Percentiles rank a stretch among this genome's conserved stretches.
phyloP scores from a whole-genome alignment of 2,329 filamentous ascomycete species.

The Coniochaeta sp. region DNA sequence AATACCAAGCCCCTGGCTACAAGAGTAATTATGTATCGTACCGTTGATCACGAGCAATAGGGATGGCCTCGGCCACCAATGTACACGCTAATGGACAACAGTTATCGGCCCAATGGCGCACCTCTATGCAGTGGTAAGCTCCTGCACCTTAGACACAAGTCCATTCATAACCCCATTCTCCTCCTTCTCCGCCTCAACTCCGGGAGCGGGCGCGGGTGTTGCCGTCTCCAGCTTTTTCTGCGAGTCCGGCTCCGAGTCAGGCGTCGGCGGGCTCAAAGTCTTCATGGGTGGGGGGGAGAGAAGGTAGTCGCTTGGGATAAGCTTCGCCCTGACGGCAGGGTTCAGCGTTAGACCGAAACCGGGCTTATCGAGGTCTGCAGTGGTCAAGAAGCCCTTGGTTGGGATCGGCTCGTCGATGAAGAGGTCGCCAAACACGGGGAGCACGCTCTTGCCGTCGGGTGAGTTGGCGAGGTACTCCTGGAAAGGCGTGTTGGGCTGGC shows the following conservation, averaged over 20 bases:
- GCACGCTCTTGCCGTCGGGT: slow-evolving; percentile 78
- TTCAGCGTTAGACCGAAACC: slow-evolving; percentile 88
- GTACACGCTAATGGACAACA: not conserved
- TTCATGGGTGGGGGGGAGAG: slow-evolving; percentile 57
- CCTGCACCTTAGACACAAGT: slow-evolving; percentile 25
- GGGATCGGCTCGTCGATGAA: slow-evolving; percentile 90
- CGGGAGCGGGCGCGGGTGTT: slow-evolving; percentile 3
- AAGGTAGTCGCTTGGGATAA: slow-evolving; percentile 69
- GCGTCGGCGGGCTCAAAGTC: slow-evolving; percentile 26
- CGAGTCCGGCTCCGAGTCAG: slow-evolving; percentile 14
- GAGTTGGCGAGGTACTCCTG: slow-evolving; percentile 95
- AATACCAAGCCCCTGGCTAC: not conserved
- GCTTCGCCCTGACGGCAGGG: slow-evolving; percentile 58
- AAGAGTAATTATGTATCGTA: not conserved
- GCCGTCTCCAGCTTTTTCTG: slow-evolving; percentile 9
- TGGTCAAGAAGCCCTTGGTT: slow-evolving; percentile 70
- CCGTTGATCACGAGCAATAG: not conserved
- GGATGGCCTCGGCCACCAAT: not conserved
- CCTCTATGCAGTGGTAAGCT: slow-evolving; percentile 17
- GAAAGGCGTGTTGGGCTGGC: slow-evolving; percentile 87
- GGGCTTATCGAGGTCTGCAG: slow-evolving; percentile 75
- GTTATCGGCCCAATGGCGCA: not conserved
- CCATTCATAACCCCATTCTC: slow-evolving; percentile 14
- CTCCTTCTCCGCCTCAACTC: slow-evolving; percentile 8
- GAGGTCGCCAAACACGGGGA: slow-evolving; percentile 86